phyloP scores from a whole-genome alignment of 225 moss, liverwort and hornwort species.

The Lunularia cruciata region DNA sequence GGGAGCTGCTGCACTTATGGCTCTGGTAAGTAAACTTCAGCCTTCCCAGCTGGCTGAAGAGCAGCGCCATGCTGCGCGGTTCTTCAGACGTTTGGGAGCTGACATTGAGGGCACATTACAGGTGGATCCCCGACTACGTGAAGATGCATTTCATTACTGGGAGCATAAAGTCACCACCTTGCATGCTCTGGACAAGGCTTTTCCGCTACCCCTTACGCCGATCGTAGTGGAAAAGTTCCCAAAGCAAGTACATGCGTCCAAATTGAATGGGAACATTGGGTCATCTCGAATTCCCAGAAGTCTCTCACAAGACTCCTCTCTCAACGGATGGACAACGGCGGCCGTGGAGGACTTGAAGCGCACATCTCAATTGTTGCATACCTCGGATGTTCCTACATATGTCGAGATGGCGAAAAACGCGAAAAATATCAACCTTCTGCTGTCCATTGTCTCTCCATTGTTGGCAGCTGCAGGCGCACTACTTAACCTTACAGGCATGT shows the following conservation, averaged over 20 bases:
- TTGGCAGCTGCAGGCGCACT: constrained; percentile 29
- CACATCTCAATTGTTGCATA: constrained; percentile 41
- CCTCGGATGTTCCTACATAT: constrained; percentile 44
- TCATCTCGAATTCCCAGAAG: too few relatives aligned
- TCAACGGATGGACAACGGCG: constrained; percentile 55
- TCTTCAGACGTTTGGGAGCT: constrained; percentile 29
- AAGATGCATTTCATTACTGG: constrained; percentile 45
- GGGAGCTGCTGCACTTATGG: constrained; percentile 33
- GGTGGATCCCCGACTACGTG: constrained; percentile 43
- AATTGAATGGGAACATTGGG: not conserved
- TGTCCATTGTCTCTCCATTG: constrained; percentile 37
- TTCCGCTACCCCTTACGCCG: constrained; percentile 43
- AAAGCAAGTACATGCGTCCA: constrained; percentile 26
- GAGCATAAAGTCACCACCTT: constrained; percentile 39
- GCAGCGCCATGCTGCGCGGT: constrained; percentile 53
- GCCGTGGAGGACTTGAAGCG: constrained; percentile 40
- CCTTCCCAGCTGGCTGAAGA: constrained; percentile 56
- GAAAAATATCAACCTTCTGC: constrained; percentile 32
- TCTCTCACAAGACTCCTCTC: not conserved
- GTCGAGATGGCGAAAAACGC: constrained; percentile 37
- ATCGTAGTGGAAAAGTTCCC: constrained; percentile 38
- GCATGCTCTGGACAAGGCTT: constrained; percentile 41
- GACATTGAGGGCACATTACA: constrained; percentile 35
- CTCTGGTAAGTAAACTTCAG: constrained; percentile 37
- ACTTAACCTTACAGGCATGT: constrained; percentile 3